Evolutionary conservation across 352 stramenopile species (phyloP), one percentile per base, ranked within the genome.

Genomic region (Globisporangium viniferum): DNA sequence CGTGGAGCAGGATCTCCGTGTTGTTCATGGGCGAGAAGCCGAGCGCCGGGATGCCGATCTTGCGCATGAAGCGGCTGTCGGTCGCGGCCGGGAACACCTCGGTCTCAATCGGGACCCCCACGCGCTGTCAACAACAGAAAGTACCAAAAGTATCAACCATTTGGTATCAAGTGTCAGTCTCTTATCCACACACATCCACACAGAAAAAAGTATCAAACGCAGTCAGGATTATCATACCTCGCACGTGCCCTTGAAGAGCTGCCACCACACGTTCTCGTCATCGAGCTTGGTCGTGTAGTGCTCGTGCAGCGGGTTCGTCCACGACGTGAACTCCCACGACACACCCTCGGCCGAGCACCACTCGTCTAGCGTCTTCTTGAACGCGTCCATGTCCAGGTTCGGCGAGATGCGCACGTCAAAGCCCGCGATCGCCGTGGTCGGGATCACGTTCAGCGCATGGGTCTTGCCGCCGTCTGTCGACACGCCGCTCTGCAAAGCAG

Each of bases 21-120:
- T 97, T 95, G 61, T 84, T 80, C 91, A 98, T 98, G 14, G 95
- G 95, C 51, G 87, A 97, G 63, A 91, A 98, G n/a, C 94, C 95
- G 57, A 98, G 78, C 15, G 94, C 94, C 33, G 88, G 86, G 56
- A 98, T 89, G 14, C 91, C 92, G n/a, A 98, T 57, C 29, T 84
- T 79, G 57, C 95, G 78, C 20, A 98, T 62, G 75, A 97, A 98
- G 29, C 95, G 78, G 46, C 85, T 97, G 78, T 98, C 95, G 6
- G 95, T 98, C 2, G 88, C 93, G 7, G 93, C 95, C 9, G 95
- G 95, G 73, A 98, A 98, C 24, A 98, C 88, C 62, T 98, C 89
- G 0, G 93, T 87, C 51, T 89, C 83, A 22, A 94, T 39, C 3
- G 71, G 58, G 54, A 88, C 71, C 14, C 78, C 85, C 27, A 61